Base-by-base conservation (phyloP, 2,329 filamentous ascomycete species). In the Ceratocystis cubensis region DNA sequence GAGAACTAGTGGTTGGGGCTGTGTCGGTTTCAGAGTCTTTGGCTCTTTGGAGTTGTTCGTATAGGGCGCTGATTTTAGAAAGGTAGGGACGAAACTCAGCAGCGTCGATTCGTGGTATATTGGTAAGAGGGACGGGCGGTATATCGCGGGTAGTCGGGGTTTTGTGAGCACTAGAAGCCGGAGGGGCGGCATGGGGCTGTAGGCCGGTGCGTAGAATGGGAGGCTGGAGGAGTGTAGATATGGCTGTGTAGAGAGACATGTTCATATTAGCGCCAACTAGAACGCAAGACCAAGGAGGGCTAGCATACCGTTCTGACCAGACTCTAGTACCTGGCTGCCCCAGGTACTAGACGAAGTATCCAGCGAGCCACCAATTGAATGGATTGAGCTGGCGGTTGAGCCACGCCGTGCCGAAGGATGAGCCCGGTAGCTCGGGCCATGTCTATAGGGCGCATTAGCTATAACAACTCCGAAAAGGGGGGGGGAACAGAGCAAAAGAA, bases 151-250 rank as follows among this genome's bases (percentile, higher is more conserved):
- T 82, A 0, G 91, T 95, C 0, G 93, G 93, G 15, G 89, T 87
- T 71, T 88, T 93, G 72, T 94, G 89, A 15, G 86, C 80, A 71
- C 84, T 88, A n/a, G 84, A 84, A 7, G 78, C 75, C 1, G 89
- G 84, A 2, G 88, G 85, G 1, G 86, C 81, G 0, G 87, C 88
- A 75, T 95, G 88, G 25, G 92, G 88, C 65, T 91, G 81, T 63
- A 96, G 82, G 66, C 93, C 92, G 1, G 92, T 96, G 70, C 93
- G 85, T 67, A 95, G 85, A 70, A 96, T 96, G 2, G 93, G 90
- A 33, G 91, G 88, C 73, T 96, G 89, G 3, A 97, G 82, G n/a
- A 97, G 82, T 1, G 91, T 96, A 7, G 92, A 96, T 71, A 97
- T 97, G 69, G 94, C 88, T 90, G 69, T 13, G 69, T 13, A 15